Conservation (phyloP, 2,329 filamentous ascomycete genomes). For the Daldinia sp. region DNA sequence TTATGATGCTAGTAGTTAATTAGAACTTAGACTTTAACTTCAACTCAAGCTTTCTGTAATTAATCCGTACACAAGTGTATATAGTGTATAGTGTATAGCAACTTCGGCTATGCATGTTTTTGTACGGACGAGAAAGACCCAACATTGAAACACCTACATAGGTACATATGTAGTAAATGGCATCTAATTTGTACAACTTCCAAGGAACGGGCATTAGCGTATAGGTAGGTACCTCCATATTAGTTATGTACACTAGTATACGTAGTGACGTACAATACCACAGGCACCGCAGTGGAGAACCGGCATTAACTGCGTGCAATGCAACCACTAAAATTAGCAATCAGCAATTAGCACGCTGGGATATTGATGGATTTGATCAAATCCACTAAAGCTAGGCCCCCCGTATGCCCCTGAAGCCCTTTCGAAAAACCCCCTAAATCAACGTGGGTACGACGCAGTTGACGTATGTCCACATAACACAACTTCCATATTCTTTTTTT, state of each 20-base stretch:
- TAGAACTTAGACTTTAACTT: too few species aligned
- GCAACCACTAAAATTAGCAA: constrained; percentile 26
- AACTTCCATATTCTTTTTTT: background rate
- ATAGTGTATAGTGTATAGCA: too few species aligned
- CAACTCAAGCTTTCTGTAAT: too few species aligned
- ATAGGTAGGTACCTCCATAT: background rate
- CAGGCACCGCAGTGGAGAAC: background rate
- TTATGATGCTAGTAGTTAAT: too few species aligned
- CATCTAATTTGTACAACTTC: background rate
- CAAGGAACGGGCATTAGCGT: too few species aligned
- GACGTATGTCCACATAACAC: constrained; percentile 12
- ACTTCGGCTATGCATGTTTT: background rate
- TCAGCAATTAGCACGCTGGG: constrained; percentile 12
- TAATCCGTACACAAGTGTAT: too few species aligned
- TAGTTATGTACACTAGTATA: background rate
- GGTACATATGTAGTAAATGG: too few species aligned
- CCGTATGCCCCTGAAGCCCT: constrained; percentile 31
- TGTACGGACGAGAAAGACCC: background rate
- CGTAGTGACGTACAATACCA: background rate
- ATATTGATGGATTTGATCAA: constrained; percentile 11
- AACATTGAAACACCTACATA: background rate
- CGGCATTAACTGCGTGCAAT: constrained; percentile 16
- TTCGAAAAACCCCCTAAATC: too few species aligned
- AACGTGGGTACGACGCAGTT: constrained; percentile 10
- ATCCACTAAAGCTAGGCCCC: background rate